These are phyloP conservation scores for Talaromyces marneffei DNA, from an alignment of 2,329 filamentous ascomycete species.

Conservation along the genomic window DNA sequence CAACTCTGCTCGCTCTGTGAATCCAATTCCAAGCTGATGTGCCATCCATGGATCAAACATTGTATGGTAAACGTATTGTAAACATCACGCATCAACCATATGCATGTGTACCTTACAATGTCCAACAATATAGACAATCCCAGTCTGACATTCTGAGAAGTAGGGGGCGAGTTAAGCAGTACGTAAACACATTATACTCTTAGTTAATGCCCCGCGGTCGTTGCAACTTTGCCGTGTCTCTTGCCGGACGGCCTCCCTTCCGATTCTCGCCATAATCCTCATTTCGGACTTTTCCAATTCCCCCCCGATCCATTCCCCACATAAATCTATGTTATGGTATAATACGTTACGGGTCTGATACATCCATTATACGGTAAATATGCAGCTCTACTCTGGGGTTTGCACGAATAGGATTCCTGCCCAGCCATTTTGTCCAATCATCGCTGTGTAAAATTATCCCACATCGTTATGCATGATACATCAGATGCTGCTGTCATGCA, in stretches of 20 bases:
- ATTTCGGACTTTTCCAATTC: neutral
- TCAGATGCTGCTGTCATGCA: neutral
- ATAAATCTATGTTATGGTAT: neutral
- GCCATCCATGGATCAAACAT: neutral
- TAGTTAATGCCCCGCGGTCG: too few species aligned
- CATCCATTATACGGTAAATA: neutral
- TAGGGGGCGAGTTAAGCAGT: too few species aligned
- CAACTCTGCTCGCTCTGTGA: neutral
- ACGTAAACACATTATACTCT: neutral
- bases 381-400: neutral
- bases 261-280: conserved; percentile 4
- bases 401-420: neutral
- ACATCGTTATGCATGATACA: neutral
- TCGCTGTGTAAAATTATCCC: neutral
- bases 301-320: neutral
- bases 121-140: too few species aligned
- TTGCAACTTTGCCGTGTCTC: neutral
- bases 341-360: neutral
- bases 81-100: neutral
- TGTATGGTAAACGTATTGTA: neutral
- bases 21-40: neutral
- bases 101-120: neutral
- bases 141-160: too few species aligned
- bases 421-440: neutral
- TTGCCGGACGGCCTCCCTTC: neutral